phyloP scores from a whole-genome alignment of 768 basidiomycete genomes.

The Leccinum disarticulatum region DNA sequence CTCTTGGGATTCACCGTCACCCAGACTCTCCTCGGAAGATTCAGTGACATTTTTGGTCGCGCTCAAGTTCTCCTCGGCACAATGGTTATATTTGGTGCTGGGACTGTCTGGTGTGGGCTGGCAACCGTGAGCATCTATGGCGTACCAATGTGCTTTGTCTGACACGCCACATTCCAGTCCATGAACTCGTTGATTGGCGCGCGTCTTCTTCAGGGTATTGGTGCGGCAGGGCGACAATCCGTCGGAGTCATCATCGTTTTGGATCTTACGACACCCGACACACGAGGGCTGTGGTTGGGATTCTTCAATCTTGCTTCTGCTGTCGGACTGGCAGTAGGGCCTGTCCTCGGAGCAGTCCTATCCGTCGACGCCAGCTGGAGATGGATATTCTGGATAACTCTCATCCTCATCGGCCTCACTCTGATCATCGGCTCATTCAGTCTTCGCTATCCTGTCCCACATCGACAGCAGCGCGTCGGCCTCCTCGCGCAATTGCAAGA shows the following conservation, averaged over 20 bases:
- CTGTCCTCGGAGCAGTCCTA: slow-evolving; percentile 46
- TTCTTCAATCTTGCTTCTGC: slow-evolving; percentile 39
- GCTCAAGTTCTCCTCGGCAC: slow-evolving; percentile 35
- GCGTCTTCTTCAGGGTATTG: slow-evolving; percentile 38
- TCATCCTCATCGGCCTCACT: slow-evolving; percentile 34
- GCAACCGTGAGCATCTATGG: slow-evolving; percentile 26
- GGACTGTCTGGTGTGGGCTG: slow-evolving; percentile 35
- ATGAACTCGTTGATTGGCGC: slow-evolving; percentile 36
- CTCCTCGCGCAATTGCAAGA: slow-evolving; percentile 34
- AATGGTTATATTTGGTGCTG: slow-evolving; percentile 35
- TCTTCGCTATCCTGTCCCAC: slow-evolving; percentile 34
- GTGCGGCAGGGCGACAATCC: slow-evolving; percentile 37
- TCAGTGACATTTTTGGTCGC: slow-evolving; percentile 37
- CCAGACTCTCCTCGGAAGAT: slow-evolving; percentile 34
- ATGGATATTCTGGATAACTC: slow-evolving; percentile 47
- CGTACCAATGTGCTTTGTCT: slow-evolving; percentile 1
- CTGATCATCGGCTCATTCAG: slow-evolving; percentile 26
- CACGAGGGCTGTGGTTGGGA: slow-evolving; percentile 37
- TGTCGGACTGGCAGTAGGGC: slow-evolving; percentile 46
- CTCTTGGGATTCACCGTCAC: slow-evolving; percentile 38
- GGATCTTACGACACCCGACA: slow-evolving; percentile 37
- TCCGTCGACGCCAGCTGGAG: slow-evolving; percentile 44
- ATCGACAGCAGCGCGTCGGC: slow-evolving; percentile 31
- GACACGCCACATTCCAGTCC: slow-evolving; percentile 23
- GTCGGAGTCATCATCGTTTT: slow-evolving; percentile 37